Evolutionary conservation across 2,329 filamentous ascomycete species (phyloP).

Genomic region (Teratosphaeria nubilosa): DNA sequence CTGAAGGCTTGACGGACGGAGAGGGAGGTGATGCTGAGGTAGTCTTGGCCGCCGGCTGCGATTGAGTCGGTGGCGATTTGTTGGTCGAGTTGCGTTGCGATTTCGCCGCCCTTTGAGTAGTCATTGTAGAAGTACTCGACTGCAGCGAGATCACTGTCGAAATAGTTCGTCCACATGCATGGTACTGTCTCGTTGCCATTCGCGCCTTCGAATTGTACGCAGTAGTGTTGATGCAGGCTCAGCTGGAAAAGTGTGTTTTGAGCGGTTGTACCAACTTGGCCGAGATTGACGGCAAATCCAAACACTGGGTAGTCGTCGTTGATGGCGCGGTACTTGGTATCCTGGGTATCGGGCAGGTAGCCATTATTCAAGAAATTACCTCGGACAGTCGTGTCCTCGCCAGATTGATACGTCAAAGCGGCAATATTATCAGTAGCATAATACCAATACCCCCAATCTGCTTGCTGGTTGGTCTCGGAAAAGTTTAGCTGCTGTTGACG

Average conservation of each 20-base stretch:
- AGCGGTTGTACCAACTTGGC: constrained; percentile 29
- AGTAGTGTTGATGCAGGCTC: constrained; percentile 39
- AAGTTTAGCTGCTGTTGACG: constrained; percentile 39
- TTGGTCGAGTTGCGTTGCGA: constrained; percentile 33
- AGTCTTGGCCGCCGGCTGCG: constrained; percentile 37
- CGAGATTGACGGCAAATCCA: constrained; percentile 40
- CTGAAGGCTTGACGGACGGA: constrained; percentile 44
- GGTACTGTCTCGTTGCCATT: constrained; percentile 29
- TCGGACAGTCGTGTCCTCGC: constrained; percentile 37
- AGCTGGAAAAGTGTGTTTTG: constrained; percentile 40
- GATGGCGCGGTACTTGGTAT: constrained; percentile 42
- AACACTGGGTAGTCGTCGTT: constrained; percentile 43
- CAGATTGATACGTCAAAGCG: constrained; percentile 38
- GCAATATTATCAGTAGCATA: constrained; percentile 29
- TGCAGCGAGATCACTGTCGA: constrained; percentile 31
- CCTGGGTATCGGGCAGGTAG: constrained; percentile 34
- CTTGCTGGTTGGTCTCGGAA: constrained; percentile 38
- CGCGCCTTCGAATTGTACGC: constrained; percentile 40
- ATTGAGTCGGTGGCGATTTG: constrained; percentile 36
- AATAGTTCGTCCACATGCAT: constrained; percentile 41
- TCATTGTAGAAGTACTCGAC: constrained; percentile 42
- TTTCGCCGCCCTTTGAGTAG: constrained; percentile 25
- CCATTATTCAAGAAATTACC: constrained; percentile 36
- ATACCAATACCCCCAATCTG: constrained; percentile 43
- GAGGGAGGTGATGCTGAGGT: constrained; percentile 41